Base-by-base conservation (phyloP, 1,284 basidiomycete genomes). In the Papiliotrema terrestris region DNA sequence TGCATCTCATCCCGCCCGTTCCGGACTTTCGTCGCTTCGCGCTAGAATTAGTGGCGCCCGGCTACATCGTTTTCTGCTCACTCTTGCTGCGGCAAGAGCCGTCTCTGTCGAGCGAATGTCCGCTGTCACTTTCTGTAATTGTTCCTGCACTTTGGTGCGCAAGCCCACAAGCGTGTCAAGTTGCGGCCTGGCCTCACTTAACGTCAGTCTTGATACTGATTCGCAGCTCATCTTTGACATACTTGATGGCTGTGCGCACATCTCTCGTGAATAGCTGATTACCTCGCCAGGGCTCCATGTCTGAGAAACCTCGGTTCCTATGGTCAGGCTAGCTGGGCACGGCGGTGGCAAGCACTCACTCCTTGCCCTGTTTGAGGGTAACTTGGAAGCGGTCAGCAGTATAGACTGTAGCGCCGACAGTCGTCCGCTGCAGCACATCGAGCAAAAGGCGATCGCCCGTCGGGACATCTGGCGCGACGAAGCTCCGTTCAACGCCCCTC, bases 401-500 rank as follows among this genome's bases (percentile, higher is more conserved):
- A 22, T 23, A 29, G 36, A 22, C 22, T 5, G 20, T 38, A 4
- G 20, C 26, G 17, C 17, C 17, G 14, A 20, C 15, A 20, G 9
- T 19, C 19, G 36, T 29, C 36, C 26, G 37, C 11, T 20, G 8
- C 3, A 38, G 43, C 13, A 46, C 13, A n/a, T 41, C 22, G 23
- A 26, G 14, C 13, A 52, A 6, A 17, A 38, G 8, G 14, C 9
- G 59, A 56, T 90, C 83, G 2, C 82, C 89, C 25, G 84, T 82
- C 1, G 67, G 68, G 75, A 88, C 87, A 8, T 75, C 83, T 1
- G 67, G 67, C 0, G 87, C 84, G 13, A 98, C 80, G 3, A 91
- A 76, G 2, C 81, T 82, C 17, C 81, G 79, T 73, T 98, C 95
- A 52, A 97, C 89, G 42, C 75, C 77, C 20, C 76, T 76, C 39